phyloP scores from a whole-genome alignment of 768 basidiomycete genomes.

The Boletus reticuloceps region DNA sequence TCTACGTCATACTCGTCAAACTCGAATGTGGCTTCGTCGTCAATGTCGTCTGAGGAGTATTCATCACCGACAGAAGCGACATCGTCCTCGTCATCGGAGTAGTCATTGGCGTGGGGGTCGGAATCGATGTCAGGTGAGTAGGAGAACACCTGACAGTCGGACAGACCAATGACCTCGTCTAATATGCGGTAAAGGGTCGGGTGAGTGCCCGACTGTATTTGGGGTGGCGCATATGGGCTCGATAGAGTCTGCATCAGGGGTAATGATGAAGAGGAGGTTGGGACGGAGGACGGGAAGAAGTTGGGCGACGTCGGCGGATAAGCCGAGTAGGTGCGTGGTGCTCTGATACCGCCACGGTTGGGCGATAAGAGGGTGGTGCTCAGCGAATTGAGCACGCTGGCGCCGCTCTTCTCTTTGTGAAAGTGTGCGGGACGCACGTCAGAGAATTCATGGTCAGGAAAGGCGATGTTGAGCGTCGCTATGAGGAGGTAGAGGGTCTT shows the following conservation, averaged over 20 bases:
- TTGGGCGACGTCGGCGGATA: slow-evolving; percentile 73
- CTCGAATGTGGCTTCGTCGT: slow-evolving; percentile 71
- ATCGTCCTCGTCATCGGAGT: slow-evolving; percentile 78
- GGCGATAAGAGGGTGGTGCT: slow-evolving; percentile 80
- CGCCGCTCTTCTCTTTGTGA: slow-evolving; percentile 72
- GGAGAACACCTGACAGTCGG: slow-evolving; percentile 93
- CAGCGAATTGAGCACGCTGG: slow-evolving; percentile 78
- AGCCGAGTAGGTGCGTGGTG: slow-evolving; percentile 81
- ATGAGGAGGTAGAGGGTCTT: slow-evolving; percentile 97
- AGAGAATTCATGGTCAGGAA: slow-evolving; percentile 97
- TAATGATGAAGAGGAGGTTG: slow-evolving; percentile 67
- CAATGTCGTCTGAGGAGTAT: slow-evolving; percentile 66
- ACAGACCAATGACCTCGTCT: slow-evolving; percentile 84
- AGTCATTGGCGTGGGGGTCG: slow-evolving; percentile 89
- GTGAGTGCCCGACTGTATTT: slow-evolving; percentile 79
- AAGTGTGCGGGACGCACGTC: slow-evolving; percentile 90
- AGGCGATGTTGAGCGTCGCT: slow-evolving; percentile 94
- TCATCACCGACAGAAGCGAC: slow-evolving; percentile 63
- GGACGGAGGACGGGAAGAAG: slow-evolving; percentile 74
- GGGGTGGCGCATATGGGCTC: slow-evolving; percentile 69
- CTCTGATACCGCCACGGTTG: slow-evolving; percentile 59
- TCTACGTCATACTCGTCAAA: slow-evolving; percentile 82
- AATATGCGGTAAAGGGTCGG: slow-evolving; percentile 85
- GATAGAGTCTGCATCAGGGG: slow-evolving; percentile 56
- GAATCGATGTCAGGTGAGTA: slow-evolving; percentile 91